Evolutionary conservation across 106 monocot genomes (phyloP).

Genomic region (Agapanthus africanus): DNA sequence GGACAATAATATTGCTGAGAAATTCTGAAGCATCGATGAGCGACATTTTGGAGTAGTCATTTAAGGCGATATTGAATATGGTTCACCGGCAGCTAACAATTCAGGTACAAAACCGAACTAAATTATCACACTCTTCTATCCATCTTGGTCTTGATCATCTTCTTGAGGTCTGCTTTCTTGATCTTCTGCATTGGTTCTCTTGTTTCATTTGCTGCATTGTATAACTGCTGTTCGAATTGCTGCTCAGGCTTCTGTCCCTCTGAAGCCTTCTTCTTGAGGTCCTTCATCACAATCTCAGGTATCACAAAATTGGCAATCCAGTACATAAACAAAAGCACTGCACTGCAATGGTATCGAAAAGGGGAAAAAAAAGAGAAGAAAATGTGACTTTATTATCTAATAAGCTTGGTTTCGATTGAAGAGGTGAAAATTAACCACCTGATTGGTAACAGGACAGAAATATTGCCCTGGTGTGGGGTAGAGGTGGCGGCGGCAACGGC

Average conservation of each 20-base stretch:
- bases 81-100: not conserved
- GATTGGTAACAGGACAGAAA: conserved; percentile 8
- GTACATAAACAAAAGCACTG: conserved; percentile 16
- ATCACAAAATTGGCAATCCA: conserved; percentile 17
- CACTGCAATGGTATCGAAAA: too few relatives aligned
- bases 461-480: not conserved
- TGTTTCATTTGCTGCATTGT: not conserved
- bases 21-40: not conserved
- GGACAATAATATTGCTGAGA: too few relatives aligned
- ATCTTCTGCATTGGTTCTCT: not conserved
- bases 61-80: not conserved
- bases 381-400: not conserved
- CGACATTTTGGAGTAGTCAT: not conserved
- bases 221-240: not conserved
- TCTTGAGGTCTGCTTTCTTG: conserved; percentile 11
- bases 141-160: not conserved
- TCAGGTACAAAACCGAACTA: too few relatives aligned
- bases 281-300: conserved; percentile 7
- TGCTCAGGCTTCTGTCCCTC: not conserved
- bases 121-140: not conserved
- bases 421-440: too few relatives aligned
- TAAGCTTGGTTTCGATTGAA: too few relatives aligned
- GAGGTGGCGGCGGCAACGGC: not conserved
- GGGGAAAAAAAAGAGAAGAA: not conserved
- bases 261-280: conserved; percentile 5